Evolutionary conservation across 2,329 filamentous ascomycete species (phyloP).

Genomic region (Arthrobotrys musiformis): DNA sequence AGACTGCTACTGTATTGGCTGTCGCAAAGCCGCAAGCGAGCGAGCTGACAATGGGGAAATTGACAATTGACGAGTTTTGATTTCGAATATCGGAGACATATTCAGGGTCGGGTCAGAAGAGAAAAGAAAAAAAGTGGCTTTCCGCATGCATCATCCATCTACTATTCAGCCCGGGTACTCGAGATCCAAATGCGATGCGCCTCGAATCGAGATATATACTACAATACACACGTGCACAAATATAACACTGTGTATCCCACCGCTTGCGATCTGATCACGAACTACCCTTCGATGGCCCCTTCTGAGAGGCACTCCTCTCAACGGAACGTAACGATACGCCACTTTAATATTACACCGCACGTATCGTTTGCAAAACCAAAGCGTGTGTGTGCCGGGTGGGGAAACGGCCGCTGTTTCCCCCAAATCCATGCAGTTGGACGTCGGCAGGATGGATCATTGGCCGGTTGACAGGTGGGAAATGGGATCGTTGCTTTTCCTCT

Average conservation of each 20-base stretch:
- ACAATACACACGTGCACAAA: too few species aligned
- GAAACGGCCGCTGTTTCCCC: conserved; percentile 45
- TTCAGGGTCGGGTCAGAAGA: too few species aligned
- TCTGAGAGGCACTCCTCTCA: conserved; percentile 17
- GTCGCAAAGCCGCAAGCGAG: conserved; percentile 1
- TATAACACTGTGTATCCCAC: background rate
- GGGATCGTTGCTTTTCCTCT: conserved; percentile 51
- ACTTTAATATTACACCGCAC: conserved; percentile 43
- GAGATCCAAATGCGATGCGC: background rate
- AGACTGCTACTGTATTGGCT: conserved; percentile 9
- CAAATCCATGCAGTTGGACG: conserved; percentile 44
- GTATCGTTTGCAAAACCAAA: conserved; percentile 48
- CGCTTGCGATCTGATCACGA: background rate
- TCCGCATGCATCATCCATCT: conserved; percentile 5
- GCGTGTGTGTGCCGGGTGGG: conserved; percentile 24
- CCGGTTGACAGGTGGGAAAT: conserved; percentile 54
- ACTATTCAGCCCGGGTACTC: background rate
- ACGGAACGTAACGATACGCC: conserved; percentile 43
- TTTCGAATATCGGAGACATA: background rate
- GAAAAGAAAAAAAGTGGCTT: background rate
- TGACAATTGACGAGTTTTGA: conserved; percentile 16
- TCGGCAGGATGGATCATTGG: conserved; percentile 52
- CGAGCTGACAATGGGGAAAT: conserved; percentile 32
- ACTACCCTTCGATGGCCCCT: background rate
- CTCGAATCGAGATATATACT: background rate